phyloP scores from a whole-genome alignment of 345 rosid genomes.

The Syzygium oleosum region DNA sequence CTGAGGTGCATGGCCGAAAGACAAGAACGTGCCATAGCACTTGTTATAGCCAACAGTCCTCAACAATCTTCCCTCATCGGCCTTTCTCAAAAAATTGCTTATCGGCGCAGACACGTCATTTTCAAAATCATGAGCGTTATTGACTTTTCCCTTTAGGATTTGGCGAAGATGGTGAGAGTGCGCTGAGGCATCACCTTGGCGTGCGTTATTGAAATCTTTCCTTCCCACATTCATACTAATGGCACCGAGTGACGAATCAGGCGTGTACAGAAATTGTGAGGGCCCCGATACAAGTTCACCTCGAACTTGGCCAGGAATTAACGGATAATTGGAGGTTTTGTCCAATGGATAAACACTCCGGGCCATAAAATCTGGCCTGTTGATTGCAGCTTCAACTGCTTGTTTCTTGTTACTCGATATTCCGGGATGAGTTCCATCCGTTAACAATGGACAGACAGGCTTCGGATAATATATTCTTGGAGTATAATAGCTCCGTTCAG shows the following conservation, averaged over 20 bases:
- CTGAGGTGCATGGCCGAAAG: not conserved
- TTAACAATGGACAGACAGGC: conserved; percentile 33
- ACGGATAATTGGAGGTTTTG: conserved; percentile 18
- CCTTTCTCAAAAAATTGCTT: conserved; percentile 13
- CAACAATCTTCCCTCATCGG: conserved; percentile 7
- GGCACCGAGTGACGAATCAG: conserved; percentile 8
- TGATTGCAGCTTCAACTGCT: conserved; percentile 22
- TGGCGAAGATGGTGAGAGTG: conserved; percentile 20
- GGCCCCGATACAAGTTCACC: not conserved
- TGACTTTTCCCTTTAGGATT: conserved; percentile 24
- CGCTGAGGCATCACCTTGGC: not conserved
- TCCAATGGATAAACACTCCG: conserved; percentile 13
- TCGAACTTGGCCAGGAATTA: conserved; percentile 21
- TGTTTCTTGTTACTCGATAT: conserved; percentile 32
- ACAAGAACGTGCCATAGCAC: not conserved
- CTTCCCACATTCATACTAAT: conserved; percentile 21
- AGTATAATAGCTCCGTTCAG: conserved; percentile 14
- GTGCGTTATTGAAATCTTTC: not conserved
- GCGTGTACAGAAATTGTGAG: conserved; percentile 19
- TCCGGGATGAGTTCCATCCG: conserved; percentile 17
- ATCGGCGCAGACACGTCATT: conserved; percentile 9
- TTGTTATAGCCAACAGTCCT: conserved; percentile 1
- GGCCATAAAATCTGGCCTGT: not conserved
- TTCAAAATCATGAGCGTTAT: conserved; percentile 20
- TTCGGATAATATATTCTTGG: conserved; percentile 23